These are phyloP conservation scores for Yamadazyma taylorii DNA, from an alignment of 1,139 yeast genomes.

Conservation along the genomic window DNA sequence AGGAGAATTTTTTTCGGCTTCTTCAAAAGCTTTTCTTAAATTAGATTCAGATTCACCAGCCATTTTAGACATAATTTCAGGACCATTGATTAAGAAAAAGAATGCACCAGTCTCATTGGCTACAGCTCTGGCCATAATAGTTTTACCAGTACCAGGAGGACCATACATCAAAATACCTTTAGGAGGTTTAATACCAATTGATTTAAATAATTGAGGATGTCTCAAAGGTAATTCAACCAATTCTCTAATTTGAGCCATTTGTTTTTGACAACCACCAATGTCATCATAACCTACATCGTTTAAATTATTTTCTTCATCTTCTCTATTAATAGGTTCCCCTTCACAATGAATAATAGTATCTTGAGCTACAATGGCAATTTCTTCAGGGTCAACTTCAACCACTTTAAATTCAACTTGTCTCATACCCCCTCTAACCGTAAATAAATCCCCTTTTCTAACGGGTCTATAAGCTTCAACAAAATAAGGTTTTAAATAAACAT, in stretches of 20 bases:
- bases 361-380: slow-evolving; percentile 96
- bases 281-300: slow-evolving; percentile 98
- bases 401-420: slow-evolving; percentile 98
- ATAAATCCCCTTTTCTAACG: slow-evolving; percentile 95
- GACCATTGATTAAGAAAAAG: slow-evolving; percentile 96
- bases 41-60: slow-evolving; percentile 99
- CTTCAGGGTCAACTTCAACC: slow-evolving; percentile 97
- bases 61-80: slow-evolving; percentile 99
- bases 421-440: slow-evolving; percentile 97
- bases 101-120: slow-evolving; percentile 99
- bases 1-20: slow-evolving; percentile 98
- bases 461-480: slow-evolving; percentile 99
- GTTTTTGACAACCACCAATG: slow-evolving; percentile 98
- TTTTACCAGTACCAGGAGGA: slow-evolving; percentile 98
- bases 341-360: slow-evolving; percentile 98
- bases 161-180: slow-evolving; percentile 97
- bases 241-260: slow-evolving; percentile 98
- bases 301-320: slow-evolving; percentile 95
- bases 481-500: slow-evolving; percentile 94
- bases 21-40: slow-evolving; percentile 96
- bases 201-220: slow-evolving; percentile 95
- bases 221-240: slow-evolving; percentile 94
- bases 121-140: slow-evolving; percentile 99
- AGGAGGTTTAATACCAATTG: slow-evolving; percentile 97
- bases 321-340: slow-evolving; percentile 98